phyloP scores from a whole-genome alignment of 2,329 filamentous ascomycete species.

The Purpureocillium lavendulum region DNA sequence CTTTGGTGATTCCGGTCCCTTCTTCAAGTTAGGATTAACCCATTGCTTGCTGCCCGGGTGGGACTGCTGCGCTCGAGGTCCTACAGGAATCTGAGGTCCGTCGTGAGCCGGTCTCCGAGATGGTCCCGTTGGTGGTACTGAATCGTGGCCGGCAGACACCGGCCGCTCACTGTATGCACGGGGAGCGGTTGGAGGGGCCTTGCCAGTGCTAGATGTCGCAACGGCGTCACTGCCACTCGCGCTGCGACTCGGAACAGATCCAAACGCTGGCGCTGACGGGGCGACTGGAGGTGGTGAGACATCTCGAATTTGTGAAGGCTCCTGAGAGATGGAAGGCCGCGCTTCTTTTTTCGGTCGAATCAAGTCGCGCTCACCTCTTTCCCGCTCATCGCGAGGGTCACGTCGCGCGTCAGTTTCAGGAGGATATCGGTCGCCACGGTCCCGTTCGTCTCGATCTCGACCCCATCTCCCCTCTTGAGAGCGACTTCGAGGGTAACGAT shows the following conservation, averaged over 20 bases:
- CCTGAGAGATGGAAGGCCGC: slow-evolving; percentile 38
- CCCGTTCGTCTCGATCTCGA: slow-evolving; percentile 48
- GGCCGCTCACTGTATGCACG: slow-evolving; percentile 44
- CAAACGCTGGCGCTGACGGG: slow-evolving; percentile 50
- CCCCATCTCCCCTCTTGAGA: slow-evolving; percentile 56
- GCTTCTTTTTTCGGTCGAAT: slow-evolving; percentile 41
- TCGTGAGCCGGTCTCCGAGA: slow-evolving; percentile 31
- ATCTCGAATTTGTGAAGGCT: slow-evolving; percentile 38
- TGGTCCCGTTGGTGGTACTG: slow-evolving; percentile 30
- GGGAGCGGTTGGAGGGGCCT: slow-evolving; percentile 44
- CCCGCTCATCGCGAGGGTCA: slow-evolving; percentile 39
- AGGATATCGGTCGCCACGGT: slow-evolving; percentile 32
- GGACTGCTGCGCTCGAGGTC: slow-evolving; percentile 43
- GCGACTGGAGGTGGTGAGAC: slow-evolving; percentile 49
- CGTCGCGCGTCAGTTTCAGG: slow-evolving; percentile 29
- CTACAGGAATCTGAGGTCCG: slow-evolving; percentile 41
- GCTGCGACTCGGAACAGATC: slow-evolving; percentile 42
- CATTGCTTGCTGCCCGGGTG: slow-evolving; percentile 51
- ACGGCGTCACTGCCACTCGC: slow-evolving; percentile 20
- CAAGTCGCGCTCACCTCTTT: slow-evolving; percentile 35
- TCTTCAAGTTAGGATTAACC: slow-evolving; percentile 47
- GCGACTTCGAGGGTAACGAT: slow-evolving; percentile 57
- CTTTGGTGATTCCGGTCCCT: slow-evolving; percentile 44
- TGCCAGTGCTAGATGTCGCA: slow-evolving; percentile 26
- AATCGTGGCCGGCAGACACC: slow-evolving; percentile 29